Evolutionary conservation across 1,284 basidiomycete species (phyloP), one percentile per base, ranked within the genome.

Genomic region (Moniliella sp.): DNA sequence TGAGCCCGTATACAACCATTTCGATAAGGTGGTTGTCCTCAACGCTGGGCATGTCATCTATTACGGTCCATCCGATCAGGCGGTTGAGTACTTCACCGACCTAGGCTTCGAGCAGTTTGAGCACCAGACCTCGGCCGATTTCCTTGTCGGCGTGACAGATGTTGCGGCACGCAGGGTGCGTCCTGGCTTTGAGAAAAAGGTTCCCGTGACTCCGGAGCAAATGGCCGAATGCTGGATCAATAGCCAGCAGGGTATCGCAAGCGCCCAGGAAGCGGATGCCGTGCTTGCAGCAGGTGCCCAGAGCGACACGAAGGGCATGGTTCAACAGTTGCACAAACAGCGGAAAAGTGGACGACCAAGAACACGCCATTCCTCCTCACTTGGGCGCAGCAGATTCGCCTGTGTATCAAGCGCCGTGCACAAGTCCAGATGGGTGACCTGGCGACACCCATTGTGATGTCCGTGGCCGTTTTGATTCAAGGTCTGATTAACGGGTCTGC

Each of bases 401-500:
- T 73, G 4, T 69, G 76, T 30, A 73, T 78, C 67, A 47, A 60
- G 7, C 65, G 77, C 27, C 64, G 75, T 17, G 60, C 69, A n/a
- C 75, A 76, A 55, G 76, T 80, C 44, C 50, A 76, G 15, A 60
- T 64, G 28, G 78, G 77, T 1, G 69, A 69, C 34, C 47, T 66
- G 25, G 64, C 52, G 33, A 62, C 69, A 0, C 45, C 52, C 28
- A 18, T 50, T 15, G 49, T 61, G 26, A 48, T 52, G 19, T 48
- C 48, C 9, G 40, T 63, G 18, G 50, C 45, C 33, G 47, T 33
- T 14, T 32, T 42, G 14, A 55, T 45, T 42, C 74, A 78, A 58
- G 75, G 67, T 5, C 51, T 80, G 35, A 76, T 81, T 43, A 67
- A 76, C 36, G 79, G 81, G 8, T 77, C 75, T 0, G 69, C 76